Base-by-base conservation (phyloP, 192 early-diverging fungal genomes). In the Coemansia sp. region DNA sequence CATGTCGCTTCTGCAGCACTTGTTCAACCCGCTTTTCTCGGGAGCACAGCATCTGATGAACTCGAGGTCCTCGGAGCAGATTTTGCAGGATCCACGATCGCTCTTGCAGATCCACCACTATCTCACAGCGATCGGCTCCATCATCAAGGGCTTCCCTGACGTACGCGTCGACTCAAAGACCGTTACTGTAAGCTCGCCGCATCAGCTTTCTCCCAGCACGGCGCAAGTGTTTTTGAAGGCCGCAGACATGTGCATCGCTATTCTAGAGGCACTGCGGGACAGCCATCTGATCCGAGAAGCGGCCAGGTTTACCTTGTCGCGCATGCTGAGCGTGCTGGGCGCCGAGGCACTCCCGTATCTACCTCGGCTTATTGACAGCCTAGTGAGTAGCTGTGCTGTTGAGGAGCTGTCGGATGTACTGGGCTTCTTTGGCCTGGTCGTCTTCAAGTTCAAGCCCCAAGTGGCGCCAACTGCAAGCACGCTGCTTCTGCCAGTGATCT, bases 361-460 rank as follows among this genome's bases (percentile, higher is more conserved):
- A 44, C 88, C 88, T 2, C 81, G 87, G 4, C 64, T 96, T 35
- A 88, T 95, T 53, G 87, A 87, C 17, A 87, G 88, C 17, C 65
- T 98, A 12, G 66, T 96, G 24, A 83, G 83, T 18, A 88, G 87
- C 41, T 89, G 90, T 61, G 81, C 86, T 3, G 80, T 92, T 10
- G 83, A 87, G 42, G 93, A 96, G 75, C 70, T 94, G 21, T 72
- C 88, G 17, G 93, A 95, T 67, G 87, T 95, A 58, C 76, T 96
- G 55, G 90, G 89, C 8, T 93, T 95, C 65, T 83, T 96, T 52
- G 86, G 85, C 12, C 81, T 88, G 52, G 77, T 94, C 50, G 87
- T 90, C n/a, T 88, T 93, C 81, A 95, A 95, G 74, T 96, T 93
- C 80, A 93, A 94, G 83, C 87, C 88, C 50, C 56, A 72, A 52